Evolutionary conservation across 202 grass and related monocot genomes (phyloP), one percentile per base, ranked within the genome.

Genomic region (Elaeis oleifera): DNA sequence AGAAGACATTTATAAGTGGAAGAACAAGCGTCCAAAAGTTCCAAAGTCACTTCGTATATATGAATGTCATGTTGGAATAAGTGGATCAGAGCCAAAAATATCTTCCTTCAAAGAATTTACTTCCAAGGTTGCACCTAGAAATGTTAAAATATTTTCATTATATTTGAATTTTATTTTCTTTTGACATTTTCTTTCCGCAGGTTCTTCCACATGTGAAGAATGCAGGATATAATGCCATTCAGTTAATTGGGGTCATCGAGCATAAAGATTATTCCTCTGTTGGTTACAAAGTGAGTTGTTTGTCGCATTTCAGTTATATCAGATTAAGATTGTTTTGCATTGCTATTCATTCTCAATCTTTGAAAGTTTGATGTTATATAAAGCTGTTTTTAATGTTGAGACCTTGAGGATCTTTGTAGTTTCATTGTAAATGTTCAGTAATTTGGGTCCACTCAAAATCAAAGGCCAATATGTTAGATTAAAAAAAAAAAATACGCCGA

Each of bases 191-290:
- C 21, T 58, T 58, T 54, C 48, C 19, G 73, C 72, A 95, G 90
- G 85, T 90, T 39, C 84, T 96, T 62, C 81, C 73, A 61, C 84
- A 96, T 82, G 78, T 90, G 65, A 90, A 96, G 79, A 71, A 73
- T 21, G 70, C 83, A 71, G 91, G 87, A 79, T 96, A 96, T 73
- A 96, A 90, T 83, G 83, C 63, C 26, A 72, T 96, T 67, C 91
- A 96, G 63, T 73, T 96, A 76, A 76, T 96, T 78, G 91, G 91
- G 51, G 67, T 81, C 32, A 60, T 85, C 51, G 91, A 96, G 71
- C 87, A 96, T 79, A 85, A 71, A 59, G 91, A 96, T 80, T 96
- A 96, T 77, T 90, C 91, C 25, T 96, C 91, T 18, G 68, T 88
- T 68, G 87, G 87, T 36, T 96, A 90, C 76, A 96, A 96, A 86